Evolutionary conservation across 2,329 filamentous ascomycete species (phyloP).

Genomic region (Teratosphaeria zuluensis): DNA sequence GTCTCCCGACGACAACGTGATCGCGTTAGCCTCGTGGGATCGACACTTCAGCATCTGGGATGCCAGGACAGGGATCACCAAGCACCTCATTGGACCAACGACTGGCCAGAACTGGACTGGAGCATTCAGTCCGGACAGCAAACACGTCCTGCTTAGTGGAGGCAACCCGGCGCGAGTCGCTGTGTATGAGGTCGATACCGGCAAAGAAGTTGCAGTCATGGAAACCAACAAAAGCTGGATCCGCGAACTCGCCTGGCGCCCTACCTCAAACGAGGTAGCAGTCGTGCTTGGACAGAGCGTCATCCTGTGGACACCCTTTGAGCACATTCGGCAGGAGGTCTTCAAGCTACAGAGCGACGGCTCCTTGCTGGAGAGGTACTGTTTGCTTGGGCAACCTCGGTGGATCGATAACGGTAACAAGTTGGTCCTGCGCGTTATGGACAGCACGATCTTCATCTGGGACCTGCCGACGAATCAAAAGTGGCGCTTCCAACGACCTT

Average conservation of each 20-base stretch:
- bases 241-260: background rate
- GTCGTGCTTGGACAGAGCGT: background rate
- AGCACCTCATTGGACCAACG: constrained; percentile 5
- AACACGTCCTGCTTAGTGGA: background rate
- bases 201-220: background rate
- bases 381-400: background rate
- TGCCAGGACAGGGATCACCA: constrained; percentile 2
- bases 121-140: background rate
- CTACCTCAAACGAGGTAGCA: background rate
- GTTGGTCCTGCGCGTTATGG: background rate
- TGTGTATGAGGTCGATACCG: background rate
- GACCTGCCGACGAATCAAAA: background rate
- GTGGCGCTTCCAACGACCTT: background rate
- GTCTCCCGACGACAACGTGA: constrained; percentile 7
- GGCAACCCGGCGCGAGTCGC: background rate
- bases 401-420: background rate
- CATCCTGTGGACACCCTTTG: background rate
- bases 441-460: background rate
- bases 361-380: background rate
- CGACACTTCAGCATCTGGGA: constrained; percentile 10
- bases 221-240: background rate
- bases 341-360: background rate
- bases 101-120: background rate
- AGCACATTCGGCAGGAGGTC: background rate
- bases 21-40: constrained; percentile 14